These are phyloP conservation scores for Fraxinus ornus DNA, from an alignment of 305 asterid genomes.

Conservation along the genomic window DNA sequence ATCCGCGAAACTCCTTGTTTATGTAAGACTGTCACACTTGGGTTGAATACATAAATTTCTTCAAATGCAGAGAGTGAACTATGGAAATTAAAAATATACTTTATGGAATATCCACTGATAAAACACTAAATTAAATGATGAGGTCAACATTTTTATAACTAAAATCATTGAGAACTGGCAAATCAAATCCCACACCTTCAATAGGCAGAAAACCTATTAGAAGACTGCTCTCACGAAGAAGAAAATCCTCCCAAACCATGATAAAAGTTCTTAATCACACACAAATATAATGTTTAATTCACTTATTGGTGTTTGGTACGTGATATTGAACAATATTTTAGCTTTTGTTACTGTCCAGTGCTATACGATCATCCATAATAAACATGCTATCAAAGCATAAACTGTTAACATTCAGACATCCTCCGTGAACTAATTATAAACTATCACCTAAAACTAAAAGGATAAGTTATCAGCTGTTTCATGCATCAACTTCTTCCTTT, in stretches of 20 bases:
- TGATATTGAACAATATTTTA: neutral
- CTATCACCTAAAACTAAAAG: neutral
- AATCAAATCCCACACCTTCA: neutral
- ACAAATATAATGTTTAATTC: neutral
- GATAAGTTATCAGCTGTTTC: neutral
- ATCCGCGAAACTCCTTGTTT: neutral
- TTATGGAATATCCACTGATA: neutral
- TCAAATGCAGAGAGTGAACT: neutral
- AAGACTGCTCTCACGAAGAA: neutral
- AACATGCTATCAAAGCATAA: neutral
- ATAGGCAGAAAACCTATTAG: neutral
- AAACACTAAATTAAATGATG: neutral
- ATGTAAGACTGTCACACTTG: neutral
- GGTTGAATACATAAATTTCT: neutral
- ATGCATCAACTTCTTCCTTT: neutral
- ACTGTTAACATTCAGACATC: neutral
- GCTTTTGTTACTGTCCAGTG: neutral
- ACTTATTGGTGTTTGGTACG: neutral
- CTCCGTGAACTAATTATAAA: neutral
- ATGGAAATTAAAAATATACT: neutral
- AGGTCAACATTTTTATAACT: neutral
- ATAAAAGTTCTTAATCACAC: neutral
- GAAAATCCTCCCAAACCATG: neutral
- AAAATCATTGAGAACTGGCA: neutral
- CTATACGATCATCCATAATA: neutral